These are phyloP conservation scores for Aurifilum marmelostoma DNA, from an alignment of 2,329 filamentous ascomycete species.

Conservation along the genomic window DNA sequence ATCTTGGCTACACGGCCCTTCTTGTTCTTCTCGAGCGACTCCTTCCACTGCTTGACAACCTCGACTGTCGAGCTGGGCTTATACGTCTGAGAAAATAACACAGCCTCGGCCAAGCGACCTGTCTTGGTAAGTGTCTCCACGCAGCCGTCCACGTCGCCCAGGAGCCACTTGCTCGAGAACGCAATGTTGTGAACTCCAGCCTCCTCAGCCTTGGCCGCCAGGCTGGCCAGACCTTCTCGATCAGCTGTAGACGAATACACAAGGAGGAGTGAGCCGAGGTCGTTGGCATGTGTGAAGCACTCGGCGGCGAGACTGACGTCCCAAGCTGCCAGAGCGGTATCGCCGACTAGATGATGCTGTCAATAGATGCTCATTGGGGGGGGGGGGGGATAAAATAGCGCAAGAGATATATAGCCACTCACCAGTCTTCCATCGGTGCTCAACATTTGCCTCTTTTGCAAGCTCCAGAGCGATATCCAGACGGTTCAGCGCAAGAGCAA, in stretches of 20 bases:
- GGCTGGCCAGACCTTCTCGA: slow-evolving; percentile 69
- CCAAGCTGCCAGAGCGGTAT: slow-evolving; percentile 85
- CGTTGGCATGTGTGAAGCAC: slow-evolving; percentile 89
- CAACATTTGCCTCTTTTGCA: slow-evolving; percentile 79
- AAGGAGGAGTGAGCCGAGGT: slow-evolving; percentile 85
- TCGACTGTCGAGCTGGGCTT: slow-evolving; percentile 75
- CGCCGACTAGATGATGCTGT: slow-evolving; percentile 65
- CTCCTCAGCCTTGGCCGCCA: slow-evolving; percentile 75
- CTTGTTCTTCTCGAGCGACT: slow-evolving; percentile 77
- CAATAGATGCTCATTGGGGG: neutral
- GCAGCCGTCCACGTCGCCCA: slow-evolving; percentile 81
- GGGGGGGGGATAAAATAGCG: too few relatives aligned
- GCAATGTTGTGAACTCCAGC: slow-evolving; percentile 88
- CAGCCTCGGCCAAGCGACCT: slow-evolving; percentile 79
- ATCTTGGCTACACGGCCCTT: slow-evolving; percentile 84
- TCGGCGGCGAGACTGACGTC: slow-evolving; percentile 86
- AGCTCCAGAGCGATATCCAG: slow-evolving; percentile 85
- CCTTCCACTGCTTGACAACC: slow-evolving; percentile 80
- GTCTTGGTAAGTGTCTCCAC: slow-evolving; percentile 80
- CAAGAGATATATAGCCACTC: neutral
- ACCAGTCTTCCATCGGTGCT: slow-evolving; percentile 94
- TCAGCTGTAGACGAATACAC: slow-evolving; percentile 87
- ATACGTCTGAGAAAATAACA: slow-evolving; percentile 93
- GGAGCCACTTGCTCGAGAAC: slow-evolving; percentile 87
- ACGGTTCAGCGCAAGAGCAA: slow-evolving; percentile 81